Base-by-base conservation (phyloP, 2,329 filamentous ascomycete species). In the Immersiporthe knoxdaviesiana region DNA sequence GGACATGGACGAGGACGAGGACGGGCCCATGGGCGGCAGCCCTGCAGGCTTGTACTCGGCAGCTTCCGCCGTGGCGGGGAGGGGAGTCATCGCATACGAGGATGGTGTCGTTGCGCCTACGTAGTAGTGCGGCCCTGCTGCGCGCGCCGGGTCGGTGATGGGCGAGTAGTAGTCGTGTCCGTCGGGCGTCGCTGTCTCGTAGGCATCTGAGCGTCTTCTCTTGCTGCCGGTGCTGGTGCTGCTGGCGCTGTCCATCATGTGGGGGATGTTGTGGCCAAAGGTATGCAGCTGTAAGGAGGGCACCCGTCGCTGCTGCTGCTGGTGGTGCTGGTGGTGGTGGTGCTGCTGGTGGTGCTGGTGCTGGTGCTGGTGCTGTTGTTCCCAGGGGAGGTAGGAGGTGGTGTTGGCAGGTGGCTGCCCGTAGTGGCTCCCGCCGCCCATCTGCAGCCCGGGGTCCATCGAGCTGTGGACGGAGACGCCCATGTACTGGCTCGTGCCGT, bases 131-230 rank as follows among this genome's bases (percentile, higher is more conserved):
- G 65, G 63, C 3, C n/a, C n/a, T n/a, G 41, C 58, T 18, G 66
- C 41, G 35, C 66, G 63, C 44, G 66, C 32, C 12, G 63, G 58
- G 44, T 70, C 62, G 12, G 56, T 6, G 21, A 65, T 56, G 27
- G 69, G 66, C 24, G 69, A 70, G 52, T 63, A 70, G 18, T 68
- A 37, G 11, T 70, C 68, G 39, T 66, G 62, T 3, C 66, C 32
- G 32, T 61, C 58, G 11, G 50, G 62, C 14, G 64, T 54, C 11
- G 66, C 44, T 12, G 35, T 39, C 16, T 70, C 69, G 47, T 68
- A 70, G 6, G 62, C 66, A 14, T 63, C 66, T n/a, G 69, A 70
- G 3, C 69, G 69, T 54, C 68, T 56, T 37, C 69, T 61, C 16
- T 70, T 70, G 61, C 54, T 47, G 44, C 18, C n/a, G 18, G 18